Evolutionary conservation across 495 filamentous ascomycete species (phyloP).

Genomic region (Aspergillus sparsus): DNA sequence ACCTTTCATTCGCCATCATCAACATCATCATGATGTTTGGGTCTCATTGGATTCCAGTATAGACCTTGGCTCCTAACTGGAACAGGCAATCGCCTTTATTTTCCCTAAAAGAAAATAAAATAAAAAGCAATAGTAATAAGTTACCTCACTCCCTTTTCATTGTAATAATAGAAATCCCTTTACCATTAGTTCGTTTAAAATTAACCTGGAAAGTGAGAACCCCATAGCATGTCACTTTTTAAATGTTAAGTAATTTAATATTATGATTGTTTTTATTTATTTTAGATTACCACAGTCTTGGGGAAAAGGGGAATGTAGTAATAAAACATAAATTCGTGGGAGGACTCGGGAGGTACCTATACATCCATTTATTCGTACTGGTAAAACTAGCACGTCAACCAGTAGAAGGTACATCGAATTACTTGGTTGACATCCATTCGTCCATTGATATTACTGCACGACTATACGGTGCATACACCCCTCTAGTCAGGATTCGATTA

Average conservation of each 20-base stretch:
- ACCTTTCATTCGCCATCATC: not conserved
- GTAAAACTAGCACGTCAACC: no score
- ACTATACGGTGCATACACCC: no score
- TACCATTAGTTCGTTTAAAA: no score
- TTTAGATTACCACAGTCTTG: not conserved
- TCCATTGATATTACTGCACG: conserved; percentile 9
- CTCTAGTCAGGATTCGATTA: conserved; percentile 13
- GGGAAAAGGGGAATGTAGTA: not conserved
- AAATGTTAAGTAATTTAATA: not conserved
- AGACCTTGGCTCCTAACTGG: conserved; percentile 5
- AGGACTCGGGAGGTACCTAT: no score
- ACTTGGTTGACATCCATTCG: not conserved
- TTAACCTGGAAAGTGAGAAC: no score
- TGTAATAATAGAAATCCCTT: no score
- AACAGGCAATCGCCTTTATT: conserved; percentile 11
- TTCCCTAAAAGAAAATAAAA: not conserved
- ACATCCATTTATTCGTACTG: no score
- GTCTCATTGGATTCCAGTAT: not conserved
- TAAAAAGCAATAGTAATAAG: no score
- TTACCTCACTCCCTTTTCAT: no score
- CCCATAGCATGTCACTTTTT: not conserved
- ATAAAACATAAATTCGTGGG: no score
- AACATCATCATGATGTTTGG: not conserved
- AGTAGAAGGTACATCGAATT: no score
- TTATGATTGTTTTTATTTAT: not conserved